A percentile compares a stretch with the other conserved stretches of the same genome.
Conservation (phyloP, 768 basidiomycete species). For the Trametes cinnabarina region DNA sequence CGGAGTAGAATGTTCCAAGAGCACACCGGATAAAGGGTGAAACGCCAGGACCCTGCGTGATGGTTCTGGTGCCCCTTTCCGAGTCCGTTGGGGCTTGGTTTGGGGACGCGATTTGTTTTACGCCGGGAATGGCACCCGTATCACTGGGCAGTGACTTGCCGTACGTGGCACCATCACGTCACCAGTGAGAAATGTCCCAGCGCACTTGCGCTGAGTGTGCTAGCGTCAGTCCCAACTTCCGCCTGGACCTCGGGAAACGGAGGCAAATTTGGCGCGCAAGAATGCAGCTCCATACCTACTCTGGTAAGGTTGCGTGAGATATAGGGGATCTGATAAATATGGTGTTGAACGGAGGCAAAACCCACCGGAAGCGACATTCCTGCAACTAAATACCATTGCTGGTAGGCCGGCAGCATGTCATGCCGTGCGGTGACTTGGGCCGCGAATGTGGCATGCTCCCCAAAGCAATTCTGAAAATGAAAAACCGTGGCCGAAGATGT, state of each 20-base stretch:
- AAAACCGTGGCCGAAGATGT: too few species aligned
- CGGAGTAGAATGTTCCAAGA: slow-evolving; percentile 11
- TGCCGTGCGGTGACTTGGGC: too few species aligned
- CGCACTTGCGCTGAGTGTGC: background rate
- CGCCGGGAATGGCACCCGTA: background rate
- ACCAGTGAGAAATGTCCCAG: background rate
- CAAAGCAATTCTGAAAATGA: too few species aligned
- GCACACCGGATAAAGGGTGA: slow-evolving; percentile 6
- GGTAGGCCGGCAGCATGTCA: background rate
- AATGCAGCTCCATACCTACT: slow-evolving; percentile 13
- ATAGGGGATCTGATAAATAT: background rate
- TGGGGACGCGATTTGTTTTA: background rate
- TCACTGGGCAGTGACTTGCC: background rate
- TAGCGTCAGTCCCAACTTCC: background rate
- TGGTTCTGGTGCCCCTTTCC: slow-evolving; percentile 6
- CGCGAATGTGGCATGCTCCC: too few species aligned
- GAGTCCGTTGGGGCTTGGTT: background rate
- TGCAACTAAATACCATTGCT: background rate
- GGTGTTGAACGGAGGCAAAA: slow-evolving; percentile 4
- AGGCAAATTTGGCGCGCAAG: slow-evolving; percentile 5
- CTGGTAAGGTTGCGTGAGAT: background rate
- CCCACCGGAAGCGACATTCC: background rate
- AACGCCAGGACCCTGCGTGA: background rate
- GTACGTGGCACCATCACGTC: background rate
- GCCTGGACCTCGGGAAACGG: slow-evolving; percentile 2